These are phyloP conservation scores for Aspergillus tamarii DNA, from an alignment of 2,329 filamentous ascomycete species.

Conservation along the genomic window DNA sequence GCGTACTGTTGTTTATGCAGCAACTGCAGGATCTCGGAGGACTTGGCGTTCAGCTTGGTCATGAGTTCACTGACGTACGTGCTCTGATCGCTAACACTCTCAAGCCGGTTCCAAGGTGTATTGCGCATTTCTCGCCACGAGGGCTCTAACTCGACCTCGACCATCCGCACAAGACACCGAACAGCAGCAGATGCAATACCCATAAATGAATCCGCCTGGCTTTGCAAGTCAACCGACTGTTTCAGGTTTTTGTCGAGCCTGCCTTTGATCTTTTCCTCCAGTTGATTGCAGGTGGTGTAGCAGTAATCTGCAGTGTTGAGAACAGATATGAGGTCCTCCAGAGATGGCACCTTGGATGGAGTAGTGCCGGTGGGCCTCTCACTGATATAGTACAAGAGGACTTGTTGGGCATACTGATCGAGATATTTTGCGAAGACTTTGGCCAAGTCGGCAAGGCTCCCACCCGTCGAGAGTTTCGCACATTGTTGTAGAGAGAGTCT, in stretches of 20 bases:
- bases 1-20: slow-evolving; percentile 92
- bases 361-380: slow-evolving; percentile 60
- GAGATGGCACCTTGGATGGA: slow-evolving; percentile 52
- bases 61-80: slow-evolving; percentile 85
- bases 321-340: slow-evolving; percentile 82
- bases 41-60: slow-evolving; percentile 69
- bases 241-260: slow-evolving; percentile 80
- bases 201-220: slow-evolving; percentile 92
- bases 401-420: slow-evolving; percentile 92
- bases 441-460: slow-evolving; percentile 80
- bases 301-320: slow-evolving; percentile 98
- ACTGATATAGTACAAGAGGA: slow-evolving; percentile 73
- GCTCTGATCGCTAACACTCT: slow-evolving; percentile 90
- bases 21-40: slow-evolving; percentile 73
- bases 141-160: slow-evolving; percentile 80
- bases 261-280: slow-evolving; percentile 92
- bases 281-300: slow-evolving; percentile 86
- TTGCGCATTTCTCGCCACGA: slow-evolving; percentile 98
- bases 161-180: slow-evolving; percentile 77
- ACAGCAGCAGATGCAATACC: slow-evolving; percentile 90
- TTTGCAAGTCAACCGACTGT: slow-evolving; percentile 81
- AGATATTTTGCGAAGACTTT: slow-evolving; percentile 88
- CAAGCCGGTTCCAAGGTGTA: slow-evolving; percentile 91
- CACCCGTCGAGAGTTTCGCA: slow-evolving; percentile 91
- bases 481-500: slow-evolving; percentile 91